phyloP scores from a whole-genome alignment of 78 protist species.

The Dictyostelium discoideum region DNA sequence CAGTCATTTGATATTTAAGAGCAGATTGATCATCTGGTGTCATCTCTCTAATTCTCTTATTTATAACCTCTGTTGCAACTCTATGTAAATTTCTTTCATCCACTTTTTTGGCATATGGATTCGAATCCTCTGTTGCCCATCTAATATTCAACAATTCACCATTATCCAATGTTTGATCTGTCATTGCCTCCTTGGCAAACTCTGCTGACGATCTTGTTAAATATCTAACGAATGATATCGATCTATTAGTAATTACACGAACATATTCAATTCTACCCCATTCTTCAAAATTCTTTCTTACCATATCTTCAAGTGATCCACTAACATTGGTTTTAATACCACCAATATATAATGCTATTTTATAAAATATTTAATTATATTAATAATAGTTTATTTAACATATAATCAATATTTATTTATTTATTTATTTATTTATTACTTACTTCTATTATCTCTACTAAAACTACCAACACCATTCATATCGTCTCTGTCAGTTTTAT shows the following conservation, averaged over 20 bases:
- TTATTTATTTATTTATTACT: not conserved
- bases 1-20: conserved; percentile 45
- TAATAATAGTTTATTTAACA: not conserved
- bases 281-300: conserved; percentile 61
- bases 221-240: conserved; percentile 83
- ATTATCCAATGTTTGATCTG: conserved; percentile 76
- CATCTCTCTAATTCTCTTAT: conserved; percentile 70
- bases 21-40: conserved; percentile 55
- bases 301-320: conserved; percentile 45
- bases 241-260: conserved; percentile 60
- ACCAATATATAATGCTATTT: conserved; percentile 67
- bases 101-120: conserved; percentile 48
- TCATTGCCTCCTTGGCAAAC: conserved; percentile 85
- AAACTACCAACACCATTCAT: conserved; percentile 88
- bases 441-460: conserved; percentile 79
- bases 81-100: conserved; percentile 76
- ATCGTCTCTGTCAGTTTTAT: conserved; percentile 77
- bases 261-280: conserved; percentile 79
- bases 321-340: conserved; percentile 42
- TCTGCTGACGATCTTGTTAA: conserved; percentile 71
- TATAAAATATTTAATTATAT: not conserved
- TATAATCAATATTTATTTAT: not conserved
- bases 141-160: conserved; percentile 74
- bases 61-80: conserved; percentile 72
- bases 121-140: conserved; percentile 81